phyloP scores from a whole-genome alignment of 345 rosid genomes.

The Microcos paniculata region DNA sequence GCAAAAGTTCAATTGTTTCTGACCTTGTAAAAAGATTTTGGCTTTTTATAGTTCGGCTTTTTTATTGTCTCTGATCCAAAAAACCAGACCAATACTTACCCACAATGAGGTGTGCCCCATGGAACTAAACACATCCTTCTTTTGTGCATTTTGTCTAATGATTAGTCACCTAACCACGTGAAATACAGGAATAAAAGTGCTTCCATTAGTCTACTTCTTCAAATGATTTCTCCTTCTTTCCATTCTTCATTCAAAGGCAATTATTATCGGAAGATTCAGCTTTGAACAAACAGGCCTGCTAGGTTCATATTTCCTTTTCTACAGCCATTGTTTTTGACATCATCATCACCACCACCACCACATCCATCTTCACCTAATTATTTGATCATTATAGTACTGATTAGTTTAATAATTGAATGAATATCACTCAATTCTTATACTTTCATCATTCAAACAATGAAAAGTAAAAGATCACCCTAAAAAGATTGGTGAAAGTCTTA shows the following conservation, averaged over 20 bases:
- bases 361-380: conserved; percentile 1
- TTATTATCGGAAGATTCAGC: conserved; percentile 26
- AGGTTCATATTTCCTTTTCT: conserved; percentile 3
- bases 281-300: conserved; percentile 11
- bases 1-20: background rate
- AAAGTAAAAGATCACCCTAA: background rate
- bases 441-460: background rate
- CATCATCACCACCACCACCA: background rate
- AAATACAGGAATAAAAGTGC: conserved; percentile 17
- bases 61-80: conserved; percentile 19
- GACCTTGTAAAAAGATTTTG: conserved; percentile 20
- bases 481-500: background rate
- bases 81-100: background rate
- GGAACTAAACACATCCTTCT: conserved; percentile 10
- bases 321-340: conserved; percentile 26
- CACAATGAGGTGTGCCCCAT: conserved; percentile 9
- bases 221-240: conserved; percentile 22
- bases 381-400: background rate
- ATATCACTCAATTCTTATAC: background rate
- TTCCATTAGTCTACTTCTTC: conserved; percentile 13
- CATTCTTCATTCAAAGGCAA: conserved; percentile 22
- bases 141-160: conserved; percentile 35
- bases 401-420: conserved; percentile 19
- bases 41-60: conserved; percentile 21
- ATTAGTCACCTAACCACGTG: conserved; percentile 42